These are phyloP conservation scores for Petasospora fabianii DNA, from an alignment of 1,139 yeast species.

Conservation along the genomic window DNA sequence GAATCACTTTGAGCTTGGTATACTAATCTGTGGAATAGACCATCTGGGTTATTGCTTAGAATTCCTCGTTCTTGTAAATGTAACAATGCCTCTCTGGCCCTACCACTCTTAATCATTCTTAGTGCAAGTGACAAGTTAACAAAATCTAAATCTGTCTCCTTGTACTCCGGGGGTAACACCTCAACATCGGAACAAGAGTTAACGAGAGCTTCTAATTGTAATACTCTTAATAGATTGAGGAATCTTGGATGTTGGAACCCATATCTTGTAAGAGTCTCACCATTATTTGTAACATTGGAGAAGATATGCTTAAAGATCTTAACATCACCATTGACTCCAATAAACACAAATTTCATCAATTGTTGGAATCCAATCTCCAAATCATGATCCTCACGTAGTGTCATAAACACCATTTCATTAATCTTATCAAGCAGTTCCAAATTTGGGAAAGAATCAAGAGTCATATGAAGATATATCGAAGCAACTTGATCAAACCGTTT, in stretches of 20 bases:
- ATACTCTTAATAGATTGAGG: constrained; percentile 13
- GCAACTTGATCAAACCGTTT: constrained; percentile 13
- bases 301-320: constrained; percentile 14
- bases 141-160: constrained; percentile 15
- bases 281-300: constrained; percentile 10
- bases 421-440: constrained; percentile 6
- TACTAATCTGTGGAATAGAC: constrained; percentile 14
- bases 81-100: constrained; percentile 10
- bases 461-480: constrained; percentile 8
- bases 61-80: constrained; percentile 7
- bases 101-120: constrained; percentile 9
- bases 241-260: constrained; percentile 11
- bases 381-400: constrained; percentile 17
- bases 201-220: constrained; percentile 16
- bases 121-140: constrained; percentile 15
- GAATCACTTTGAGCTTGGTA: constrained; percentile 5
- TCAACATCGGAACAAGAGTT: constrained; percentile 9
- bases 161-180: constrained; percentile 14
- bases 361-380: constrained; percentile 14
- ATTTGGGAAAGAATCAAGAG: constrained; percentile 5
- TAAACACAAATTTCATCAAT: constrained; percentile 17
- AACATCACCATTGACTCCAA: constrained; percentile 7
- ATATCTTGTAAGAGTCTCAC: constrained; percentile 1
- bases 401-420: constrained; percentile 9
- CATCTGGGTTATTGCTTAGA: constrained; percentile 9